A percentile compares a stretch with the other conserved stretches of the same genome.
Evolutionary conservation across 371 early-diverging fungal genomes (phyloP).

Genomic region (Funneliformis caledonium): DNA sequence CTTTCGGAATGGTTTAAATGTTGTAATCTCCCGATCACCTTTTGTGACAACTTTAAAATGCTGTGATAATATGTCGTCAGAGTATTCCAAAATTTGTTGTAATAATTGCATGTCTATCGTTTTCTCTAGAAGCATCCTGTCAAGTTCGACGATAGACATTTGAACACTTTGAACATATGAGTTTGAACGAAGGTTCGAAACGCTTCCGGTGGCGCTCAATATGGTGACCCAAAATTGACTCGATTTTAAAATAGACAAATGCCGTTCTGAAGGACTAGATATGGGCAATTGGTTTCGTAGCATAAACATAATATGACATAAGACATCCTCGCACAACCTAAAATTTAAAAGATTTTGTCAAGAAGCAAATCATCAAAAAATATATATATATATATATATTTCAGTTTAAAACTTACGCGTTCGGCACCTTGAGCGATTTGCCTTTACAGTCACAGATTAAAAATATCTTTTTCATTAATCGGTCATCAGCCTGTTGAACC

Average conservation of each 20-base stretch:
- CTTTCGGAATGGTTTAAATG: no score
- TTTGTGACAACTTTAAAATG: no score
- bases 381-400: not conserved
- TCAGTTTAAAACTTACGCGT: conserved; percentile 7
- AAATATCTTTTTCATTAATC: not conserved
- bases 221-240: conserved; percentile 12
- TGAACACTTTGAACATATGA: not conserved
- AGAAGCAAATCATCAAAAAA: not conserved
- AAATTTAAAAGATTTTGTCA: not conserved
- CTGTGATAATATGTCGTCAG: no score
- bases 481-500: not conserved
- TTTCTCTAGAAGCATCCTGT: conserved; percentile 8
- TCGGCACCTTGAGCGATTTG: not conserved
- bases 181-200: not conserved
- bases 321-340: conserved; percentile 29
- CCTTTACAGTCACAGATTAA: conserved; percentile 22
- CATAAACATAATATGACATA: conserved; percentile 7
- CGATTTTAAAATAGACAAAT: not conserved
- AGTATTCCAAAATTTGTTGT: no score
- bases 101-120: not conserved
- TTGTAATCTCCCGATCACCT: no score
- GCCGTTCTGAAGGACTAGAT: not conserved
- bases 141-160: conserved; percentile 1
- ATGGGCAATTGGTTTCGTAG: not conserved
- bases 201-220: not conserved